Evolutionary conservation across 176 grass and related monocot genomes (phyloP), one percentile per base, ranked within the genome.

Genomic region (Echinochloa phyllopogon): DNA sequence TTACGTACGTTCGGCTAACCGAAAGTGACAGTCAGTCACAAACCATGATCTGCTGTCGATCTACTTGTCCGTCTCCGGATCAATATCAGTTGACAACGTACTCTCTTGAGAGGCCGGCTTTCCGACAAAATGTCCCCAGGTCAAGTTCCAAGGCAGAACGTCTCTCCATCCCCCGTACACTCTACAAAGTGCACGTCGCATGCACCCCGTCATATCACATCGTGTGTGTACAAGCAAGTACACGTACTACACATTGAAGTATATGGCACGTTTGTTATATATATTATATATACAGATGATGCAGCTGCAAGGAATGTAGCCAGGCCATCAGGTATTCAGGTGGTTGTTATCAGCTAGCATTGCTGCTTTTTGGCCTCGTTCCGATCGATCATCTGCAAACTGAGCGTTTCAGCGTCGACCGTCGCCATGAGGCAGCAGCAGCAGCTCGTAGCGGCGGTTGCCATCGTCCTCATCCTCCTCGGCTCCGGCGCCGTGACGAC

Each of bases 61-160:
- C n/a, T 60, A 5, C 20, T 7, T 21, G 5, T 10, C 51, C 13
- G 12, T 63, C 36, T 6, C 42, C 21, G 72, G 21, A 23, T 62
- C 18, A 61, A 49, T 49, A 18, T 74, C 59, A 47, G 45, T 20
- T 55, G 44, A 80, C 38, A 48, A 25, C 21, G 0, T n/a, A n/a
- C n/a, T 1, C 29, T 48, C 7, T 1, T 2, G 9, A 9, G 4
- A 3, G 0, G 21, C 41, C 1, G 40, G 21, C 68, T 75, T 40
- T 23, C 39, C 18, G 70, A 60, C 40, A 75, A 68, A 40, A 37
- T 1, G 12, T 68, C 36, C 4, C 77, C 37, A 27, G 61, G 78
- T 59, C 69, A 68, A 82, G 6, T 68, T 75, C 27, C 70, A 49
- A 87, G 23, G 60, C 78, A 37, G 74, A 82, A 87, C 85, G 78